Conservation (phyloP, 78 protist genomes). For the Dictyostelium intermedium region DNA sequence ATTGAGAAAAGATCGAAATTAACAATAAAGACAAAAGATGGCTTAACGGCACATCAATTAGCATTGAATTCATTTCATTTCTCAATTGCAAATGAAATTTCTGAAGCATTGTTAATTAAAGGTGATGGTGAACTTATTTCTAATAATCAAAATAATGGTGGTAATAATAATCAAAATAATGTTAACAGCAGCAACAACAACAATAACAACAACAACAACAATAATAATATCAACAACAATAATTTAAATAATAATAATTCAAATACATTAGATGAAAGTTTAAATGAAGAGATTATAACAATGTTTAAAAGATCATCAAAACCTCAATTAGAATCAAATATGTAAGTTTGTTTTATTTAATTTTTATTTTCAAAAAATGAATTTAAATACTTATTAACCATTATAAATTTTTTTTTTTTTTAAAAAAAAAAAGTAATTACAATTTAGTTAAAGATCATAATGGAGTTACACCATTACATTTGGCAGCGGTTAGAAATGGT, state of each 20-base stretch:
- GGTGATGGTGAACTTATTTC: conserved; percentile 10
- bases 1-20: conserved; percentile 56
- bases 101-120: conserved; percentile 45
- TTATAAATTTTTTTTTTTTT: background rate
- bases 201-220: background rate
- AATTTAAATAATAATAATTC: no score
- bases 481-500: conserved; percentile 13
- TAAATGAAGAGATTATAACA: conserved; percentile 41
- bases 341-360: background rate
- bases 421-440: background rate
- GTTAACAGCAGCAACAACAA: background rate
- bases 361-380: no score
- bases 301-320: conserved; percentile 10
- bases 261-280: conserved; percentile 7
- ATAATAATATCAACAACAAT: background rate
- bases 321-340: background rate
- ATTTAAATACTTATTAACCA: no score
- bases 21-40: conserved; percentile 37
- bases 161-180: background rate
- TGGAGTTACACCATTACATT: conserved; percentile 60
- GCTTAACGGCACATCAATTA: conserved; percentile 44
- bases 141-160: background rate
- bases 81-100: conserved; percentile 40
- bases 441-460: conserved; percentile 35
- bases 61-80: conserved; percentile 60